Base-by-base conservation (phyloP, 768 basidiomycete genomes). In the Sporobolomyces roseus region DNA sequence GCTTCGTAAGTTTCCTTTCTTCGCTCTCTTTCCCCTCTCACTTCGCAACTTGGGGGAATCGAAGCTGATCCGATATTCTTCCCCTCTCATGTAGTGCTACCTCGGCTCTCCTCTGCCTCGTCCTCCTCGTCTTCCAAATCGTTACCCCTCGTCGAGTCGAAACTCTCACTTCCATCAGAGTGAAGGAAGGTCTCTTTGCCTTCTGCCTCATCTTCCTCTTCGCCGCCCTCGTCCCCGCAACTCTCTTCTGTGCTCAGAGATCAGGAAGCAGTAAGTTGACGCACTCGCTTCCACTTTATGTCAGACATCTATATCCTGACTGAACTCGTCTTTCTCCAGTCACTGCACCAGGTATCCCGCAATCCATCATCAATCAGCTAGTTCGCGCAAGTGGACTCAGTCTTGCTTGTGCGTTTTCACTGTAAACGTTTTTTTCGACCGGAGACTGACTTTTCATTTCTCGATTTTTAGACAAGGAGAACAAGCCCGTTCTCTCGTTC, bases 131-230 rank as follows among this genome's bases (percentile, higher is more conserved):
- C 48, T 49, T 35, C 21, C 61, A 52, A 25, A 2, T 67, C 21
- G 23, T 68, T 27, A 17, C 46, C 12, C 66, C 62, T 6, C 58
- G 51, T 27, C 21, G 38, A 27, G 36, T 49, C 19, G 70, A 72
- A 36, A 67, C 70, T 36, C 53, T 72, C 58, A 61, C 43, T 30
- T 50, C 66, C 27, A 51, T 67, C 29, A 58, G 70, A 13, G 61
- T 68, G 46, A 72, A 72, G 59, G 70, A 72, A 53, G 70, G 58
- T 43, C n/a, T 52, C 0, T 71, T 64, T 14, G 65, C 16, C 25
- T 61, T 72, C 29, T 27, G 29, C 30, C 7, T 52, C 27, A 10
- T 64, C 3, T 61, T 72, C 66, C 58, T 64, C 14, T 21, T 72
- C n/a, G 70, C 55, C 13, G 45, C 70, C 2, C 63, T 72, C 52